phyloP scores from a whole-genome alignment of 441 rosid species.

The Rhodomyrtus psidioides region DNA sequence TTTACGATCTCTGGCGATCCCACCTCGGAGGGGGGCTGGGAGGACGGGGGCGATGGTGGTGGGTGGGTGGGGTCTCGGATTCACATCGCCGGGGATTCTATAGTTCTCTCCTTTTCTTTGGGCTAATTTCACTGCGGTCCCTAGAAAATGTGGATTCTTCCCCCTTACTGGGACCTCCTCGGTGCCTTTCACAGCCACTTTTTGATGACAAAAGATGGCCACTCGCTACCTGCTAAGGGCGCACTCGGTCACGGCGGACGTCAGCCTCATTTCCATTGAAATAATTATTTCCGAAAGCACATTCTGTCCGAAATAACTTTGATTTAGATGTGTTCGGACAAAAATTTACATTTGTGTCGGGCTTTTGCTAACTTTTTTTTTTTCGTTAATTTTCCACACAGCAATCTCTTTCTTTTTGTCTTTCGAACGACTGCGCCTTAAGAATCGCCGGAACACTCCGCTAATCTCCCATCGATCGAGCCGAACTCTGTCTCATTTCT shows the following conservation, averaged over 20 bases:
- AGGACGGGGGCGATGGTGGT: not conserved
- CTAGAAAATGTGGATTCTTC: not conserved
- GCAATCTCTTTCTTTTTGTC: not conserved
- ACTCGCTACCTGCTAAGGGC: not conserved
- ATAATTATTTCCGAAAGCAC: not conserved
- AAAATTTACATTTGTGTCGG: not conserved
- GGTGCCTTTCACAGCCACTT: not conserved
- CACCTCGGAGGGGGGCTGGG: not conserved
- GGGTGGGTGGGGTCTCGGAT: not conserved
- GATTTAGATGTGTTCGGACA: not conserved
- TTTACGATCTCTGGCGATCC: not conserved
- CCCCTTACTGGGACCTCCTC: not conserved
- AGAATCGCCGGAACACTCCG: not conserved
- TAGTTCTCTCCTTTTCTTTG: not conserved
- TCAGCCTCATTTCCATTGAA: not conserved
- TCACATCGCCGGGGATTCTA: not conserved
- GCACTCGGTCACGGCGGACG: not conserved
- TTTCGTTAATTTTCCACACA: not conserved
- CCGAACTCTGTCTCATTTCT: not conserved
- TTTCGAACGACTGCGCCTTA: not conserved
- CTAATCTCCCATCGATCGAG: not conserved
- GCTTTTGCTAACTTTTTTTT: not conserved
- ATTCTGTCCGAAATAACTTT: not conserved
- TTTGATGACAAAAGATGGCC: not conserved
- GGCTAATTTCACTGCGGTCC: not conserved